A percentile compares a stretch with the other conserved stretches of the same genome.
Evolutionary conservation across 345 rosid genomes (phyloP).

Genomic region (Passiflora organensis): DNA sequence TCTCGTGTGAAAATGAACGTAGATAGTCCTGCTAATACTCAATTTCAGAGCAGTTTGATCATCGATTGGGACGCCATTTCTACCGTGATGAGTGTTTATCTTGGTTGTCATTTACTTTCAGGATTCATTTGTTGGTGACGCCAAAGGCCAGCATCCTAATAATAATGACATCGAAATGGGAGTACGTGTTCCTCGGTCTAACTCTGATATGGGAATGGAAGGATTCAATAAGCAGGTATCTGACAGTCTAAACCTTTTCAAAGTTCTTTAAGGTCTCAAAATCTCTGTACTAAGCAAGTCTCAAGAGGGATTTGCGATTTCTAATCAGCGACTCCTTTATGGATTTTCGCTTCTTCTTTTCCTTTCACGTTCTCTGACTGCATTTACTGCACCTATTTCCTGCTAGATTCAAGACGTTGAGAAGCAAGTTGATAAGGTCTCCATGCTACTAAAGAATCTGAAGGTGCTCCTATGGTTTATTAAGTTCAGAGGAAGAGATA

Average conservation of each 20-base stretch:
- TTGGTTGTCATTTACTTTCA: conserved; percentile 12
- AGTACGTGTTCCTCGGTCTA: conserved; percentile 28
- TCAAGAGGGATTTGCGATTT: neutral
- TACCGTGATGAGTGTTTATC: conserved; percentile 1
- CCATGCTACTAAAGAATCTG: conserved; percentile 46
- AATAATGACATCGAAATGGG: conserved; percentile 63
- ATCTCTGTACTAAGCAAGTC: neutral
- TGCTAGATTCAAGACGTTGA: conserved; percentile 58
- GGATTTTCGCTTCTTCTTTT: neutral
- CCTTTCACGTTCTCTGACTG: conserved; percentile 1
- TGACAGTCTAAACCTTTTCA: neutral
- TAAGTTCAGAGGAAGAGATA: neutral
- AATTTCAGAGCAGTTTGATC: neutral
- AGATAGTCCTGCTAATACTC: neutral
- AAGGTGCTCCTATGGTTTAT: conserved; percentile 29
- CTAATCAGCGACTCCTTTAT: conserved; percentile 2
- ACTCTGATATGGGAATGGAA: conserved; percentile 57
- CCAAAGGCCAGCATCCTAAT: conserved; percentile 25
- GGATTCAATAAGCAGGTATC: conserved; percentile 62
- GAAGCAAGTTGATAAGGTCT: conserved; percentile 49
- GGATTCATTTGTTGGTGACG: conserved; percentile 49
- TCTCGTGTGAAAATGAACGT: neutral
- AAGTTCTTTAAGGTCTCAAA: neutral
- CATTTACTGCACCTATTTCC: neutral
- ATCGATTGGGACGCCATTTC: neutral